These are phyloP conservation scores for Sugiyamaella lignohabitans DNA, from an alignment of 805 yeast species.

Conservation along the genomic window DNA sequence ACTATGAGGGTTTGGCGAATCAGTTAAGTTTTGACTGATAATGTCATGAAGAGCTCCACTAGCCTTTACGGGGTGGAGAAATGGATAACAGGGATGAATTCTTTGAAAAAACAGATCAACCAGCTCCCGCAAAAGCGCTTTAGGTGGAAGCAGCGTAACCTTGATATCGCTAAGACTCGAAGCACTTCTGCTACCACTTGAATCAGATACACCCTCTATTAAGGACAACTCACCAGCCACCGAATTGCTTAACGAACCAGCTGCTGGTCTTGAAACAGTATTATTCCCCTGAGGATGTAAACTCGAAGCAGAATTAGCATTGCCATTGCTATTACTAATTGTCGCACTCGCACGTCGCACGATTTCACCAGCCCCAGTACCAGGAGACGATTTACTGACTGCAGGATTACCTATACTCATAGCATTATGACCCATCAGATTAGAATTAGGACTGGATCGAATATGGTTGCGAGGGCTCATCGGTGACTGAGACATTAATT, in stretches of 20 bases:
- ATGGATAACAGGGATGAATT: conserved; percentile 78
- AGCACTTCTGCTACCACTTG: no score
- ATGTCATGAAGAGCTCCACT: conserved; percentile 4
- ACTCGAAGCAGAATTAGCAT: not conserved
- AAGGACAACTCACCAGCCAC: no score
- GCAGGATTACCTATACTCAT: not conserved
- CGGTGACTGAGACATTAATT: no score
- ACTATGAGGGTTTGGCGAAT: not conserved
- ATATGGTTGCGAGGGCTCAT: not conserved
- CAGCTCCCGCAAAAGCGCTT: conserved; percentile 28
- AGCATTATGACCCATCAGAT: not conserved
- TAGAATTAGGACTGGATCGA: not conserved
- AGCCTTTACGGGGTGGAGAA: conserved; percentile 42
- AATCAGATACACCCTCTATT: no score
- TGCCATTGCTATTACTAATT: not conserved
- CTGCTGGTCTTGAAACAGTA: conserved; percentile 1
- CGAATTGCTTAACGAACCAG: no score
- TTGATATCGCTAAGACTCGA: no score
- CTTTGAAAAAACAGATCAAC: conserved; percentile 70
- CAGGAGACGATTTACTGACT: not conserved
- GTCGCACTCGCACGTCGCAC: not conserved
- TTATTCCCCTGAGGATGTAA: not conserved
- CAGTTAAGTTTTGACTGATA: not conserved
- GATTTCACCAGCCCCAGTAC: not conserved
- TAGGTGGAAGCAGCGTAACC: conserved; percentile 18